Evolutionary conservation across 495 filamentous ascomycete genomes (phyloP).

Genomic region (Bacidia rubella): DNA sequence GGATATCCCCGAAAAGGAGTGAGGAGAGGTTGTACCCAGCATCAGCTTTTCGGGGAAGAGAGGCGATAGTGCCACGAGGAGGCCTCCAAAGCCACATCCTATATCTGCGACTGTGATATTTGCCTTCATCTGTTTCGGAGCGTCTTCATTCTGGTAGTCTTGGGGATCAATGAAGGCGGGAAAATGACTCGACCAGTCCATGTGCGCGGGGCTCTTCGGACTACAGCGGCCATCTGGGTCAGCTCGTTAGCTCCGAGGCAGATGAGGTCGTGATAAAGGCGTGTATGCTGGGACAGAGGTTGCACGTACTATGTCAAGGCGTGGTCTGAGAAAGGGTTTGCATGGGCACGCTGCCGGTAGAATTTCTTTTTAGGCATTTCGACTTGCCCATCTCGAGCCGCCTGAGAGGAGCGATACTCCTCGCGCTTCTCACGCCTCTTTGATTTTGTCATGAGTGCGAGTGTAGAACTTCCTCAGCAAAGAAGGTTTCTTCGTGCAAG

Average conservation of each 20-base stretch:
- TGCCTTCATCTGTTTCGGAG: slow-evolving; percentile 36
- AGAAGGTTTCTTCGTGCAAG: not conserved
- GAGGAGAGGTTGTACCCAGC: slow-evolving; percentile 39
- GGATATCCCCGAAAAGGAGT: slow-evolving; percentile 8
- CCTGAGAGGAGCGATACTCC: slow-evolving; percentile 46
- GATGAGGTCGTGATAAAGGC: not conserved
- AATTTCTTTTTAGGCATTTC: slow-evolving; percentile 81
- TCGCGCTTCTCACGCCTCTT: slow-evolving; percentile 63
- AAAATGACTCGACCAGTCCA: slow-evolving; percentile 83
- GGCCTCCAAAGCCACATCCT: slow-evolving; percentile 87
- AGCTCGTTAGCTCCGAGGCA: slow-evolving; percentile 1
- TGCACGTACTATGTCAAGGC: slow-evolving; percentile 64
- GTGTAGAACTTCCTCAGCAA: too few relatives aligned
- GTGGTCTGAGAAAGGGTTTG: slow-evolving; percentile 96
- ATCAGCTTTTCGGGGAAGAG: slow-evolving; percentile 69
- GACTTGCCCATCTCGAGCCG: slow-evolving; percentile 26
- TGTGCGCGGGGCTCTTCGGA: slow-evolving; percentile 63
- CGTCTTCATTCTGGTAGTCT: slow-evolving; percentile 8
- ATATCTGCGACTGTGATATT: slow-evolving; percentile 92
- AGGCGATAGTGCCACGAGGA: slow-evolving; percentile 75
- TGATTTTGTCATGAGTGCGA: slow-evolving; percentile 37
- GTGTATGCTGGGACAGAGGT: not conserved
- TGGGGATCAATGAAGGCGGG: slow-evolving; percentile 49
- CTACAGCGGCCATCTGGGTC: slow-evolving; percentile 30
- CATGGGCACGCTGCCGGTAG: slow-evolving; percentile 91